Conservation (phyloP, 441 rosid species). For the Populus hybrid region DNA sequence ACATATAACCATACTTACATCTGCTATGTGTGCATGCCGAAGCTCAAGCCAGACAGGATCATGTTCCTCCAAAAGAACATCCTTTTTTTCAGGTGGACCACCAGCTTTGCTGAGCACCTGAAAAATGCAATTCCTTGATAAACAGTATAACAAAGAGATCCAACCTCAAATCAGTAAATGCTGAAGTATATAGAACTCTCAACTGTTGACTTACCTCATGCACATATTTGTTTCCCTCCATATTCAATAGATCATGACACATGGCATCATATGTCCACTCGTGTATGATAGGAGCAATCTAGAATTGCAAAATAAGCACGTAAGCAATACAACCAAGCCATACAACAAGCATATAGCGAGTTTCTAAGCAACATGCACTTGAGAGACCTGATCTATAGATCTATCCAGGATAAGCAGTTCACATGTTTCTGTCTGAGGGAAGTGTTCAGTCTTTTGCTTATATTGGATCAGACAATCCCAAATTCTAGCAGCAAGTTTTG, state of each 20-base stretch:
- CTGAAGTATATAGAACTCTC: slow-evolving; percentile 13
- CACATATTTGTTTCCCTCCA: slow-evolving; percentile 96
- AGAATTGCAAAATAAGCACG: slow-evolving; percentile 28
- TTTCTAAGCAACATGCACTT: slow-evolving; percentile 15
- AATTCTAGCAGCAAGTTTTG: slow-evolving; percentile 95
- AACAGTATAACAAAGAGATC: slow-evolving; percentile 26
- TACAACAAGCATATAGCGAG: slow-evolving; percentile 16
- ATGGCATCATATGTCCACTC: slow-evolving; percentile 99
- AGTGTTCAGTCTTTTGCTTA: slow-evolving; percentile 70
- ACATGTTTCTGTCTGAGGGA: slow-evolving; percentile 92
- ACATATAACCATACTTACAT: slow-evolving; percentile 53
- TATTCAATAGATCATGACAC: slow-evolving; percentile 83
- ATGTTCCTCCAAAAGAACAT: slow-evolving; percentile 90
- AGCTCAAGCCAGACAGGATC: slow-evolving; percentile 99
- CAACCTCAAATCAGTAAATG: slow-evolving; percentile 9
- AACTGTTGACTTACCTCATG: slow-evolving; percentile 60
- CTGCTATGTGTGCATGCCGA: slow-evolving; percentile 96
- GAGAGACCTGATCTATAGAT: slow-evolving; percentile 87
- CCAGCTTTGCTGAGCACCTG: slow-evolving; percentile 83
- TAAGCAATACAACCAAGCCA: slow-evolving; percentile 7
- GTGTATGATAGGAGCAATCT: slow-evolving; percentile 96
- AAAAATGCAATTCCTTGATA: slow-evolving; percentile 28
- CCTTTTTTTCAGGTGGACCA: slow-evolving; percentile 83
- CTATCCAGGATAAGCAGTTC: slow-evolving; percentile 92
- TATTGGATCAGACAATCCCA: slow-evolving; percentile 82